Evolutionary conservation across 805 yeast species (phyloP), one percentile per base, ranked within the genome.

Genomic region (Candida coquimbonensis): DNA sequence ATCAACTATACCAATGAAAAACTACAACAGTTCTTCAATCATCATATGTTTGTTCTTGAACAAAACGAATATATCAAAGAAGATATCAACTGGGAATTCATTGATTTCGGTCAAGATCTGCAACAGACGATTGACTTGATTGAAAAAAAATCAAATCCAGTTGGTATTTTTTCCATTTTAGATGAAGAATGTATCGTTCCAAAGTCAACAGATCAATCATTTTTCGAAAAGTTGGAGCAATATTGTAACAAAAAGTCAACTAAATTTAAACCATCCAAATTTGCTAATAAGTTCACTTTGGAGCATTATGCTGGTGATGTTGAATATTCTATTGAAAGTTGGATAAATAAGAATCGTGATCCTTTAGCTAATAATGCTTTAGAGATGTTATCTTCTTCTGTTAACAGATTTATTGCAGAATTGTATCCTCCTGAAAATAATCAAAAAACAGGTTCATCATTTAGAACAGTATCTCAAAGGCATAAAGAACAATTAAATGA

Each of bases 131-230:
- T 93, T 42, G 95, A 90, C 55, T 70, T 93, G 46, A 90, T 93
- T 44, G 99, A 93, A 65, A 76, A 93, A 65, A 75, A 81, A 61
- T 55, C 58, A 37, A 70, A 74, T 50, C 81, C 90, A 39, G 75
- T 88, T 64, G 96, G 97, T 43, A 74, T 93, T 14, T 78, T 93
- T 46, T 83, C 96, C 12, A 74, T 90, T 24, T 70, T 93, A 40
- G 95, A 93, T 61, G 99, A 93, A 64, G 98, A 93, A 61, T 91
- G 97, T 52, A 85, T 93, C 26, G 83, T 93, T 63, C 98, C 98
- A 13, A 87, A 84, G 54, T 86, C 96, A 0, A 77, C 87, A 0
- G 98, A 93, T 61, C 67, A 71, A 40, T 74, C 95, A 0, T 93
- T 90, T 56, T 80, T 87, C 55, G 89, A 87, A 34, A 90, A 89